Evolutionary conservation across 441 rosid species (phyloP), one percentile per base, ranked within the genome.

Genomic region (Gossypium gossypioides): DNA sequence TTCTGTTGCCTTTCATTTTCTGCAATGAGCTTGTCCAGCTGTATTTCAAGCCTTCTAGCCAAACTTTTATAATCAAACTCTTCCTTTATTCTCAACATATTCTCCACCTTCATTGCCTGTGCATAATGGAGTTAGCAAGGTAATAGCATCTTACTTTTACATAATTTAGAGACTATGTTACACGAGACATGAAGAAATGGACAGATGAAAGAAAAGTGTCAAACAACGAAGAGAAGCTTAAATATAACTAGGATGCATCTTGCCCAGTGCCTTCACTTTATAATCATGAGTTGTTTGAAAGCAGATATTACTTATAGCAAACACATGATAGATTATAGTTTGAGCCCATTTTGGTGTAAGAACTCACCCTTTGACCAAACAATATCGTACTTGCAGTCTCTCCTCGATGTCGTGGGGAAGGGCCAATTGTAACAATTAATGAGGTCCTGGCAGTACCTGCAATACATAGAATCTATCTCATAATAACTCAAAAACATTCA

Each of bases 81-180:
- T 83, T 92, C 99, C 84, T 95, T 95, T 77, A 95, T 85, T 90
- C 86, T 92, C 81, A 95, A 84, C 99, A 95, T 91, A 80, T 95
- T 95, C 87, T 95, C 96, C 73, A 95, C 97, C 85, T 95, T 95
- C 99, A 95, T 95, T 65, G 98, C 99, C 99, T 95, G 79, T 62
- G 60, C 70, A 57, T 77, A 50, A 82, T 57, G 68, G 65, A 48
- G 44, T 13, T 56, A 68, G 57, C 37, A 22, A 19, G 42, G n/a
- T 48, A 25, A 25, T n/a, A 48, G 12, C 68, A 46, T 22, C 56
- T 48, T 48, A 15, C 24, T 51, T 51, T 16, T 40, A 37, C 72
- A 66, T 54, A n/a, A 15, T 72, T 68, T 72, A 34, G 68, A 74
- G 54, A 15, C 13, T 44, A 13, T 9, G 4, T 34, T 44, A 24